Evolutionary conservation across 495 filamentous ascomycete species (phyloP).

Genomic region (Annulohypoxylon moriforme): DNA sequence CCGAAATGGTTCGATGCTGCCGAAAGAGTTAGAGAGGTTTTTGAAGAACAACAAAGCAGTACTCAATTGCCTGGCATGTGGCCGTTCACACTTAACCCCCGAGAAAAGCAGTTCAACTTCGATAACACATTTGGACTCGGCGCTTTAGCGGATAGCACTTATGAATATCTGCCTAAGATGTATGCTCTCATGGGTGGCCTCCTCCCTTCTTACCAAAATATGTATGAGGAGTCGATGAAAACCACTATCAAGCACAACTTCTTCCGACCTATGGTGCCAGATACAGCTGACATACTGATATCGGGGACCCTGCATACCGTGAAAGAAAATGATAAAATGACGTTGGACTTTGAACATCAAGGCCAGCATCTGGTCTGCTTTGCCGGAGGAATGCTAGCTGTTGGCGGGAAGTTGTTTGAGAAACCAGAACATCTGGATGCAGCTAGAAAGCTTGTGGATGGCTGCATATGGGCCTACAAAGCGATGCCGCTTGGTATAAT

Average conservation of each 20-base stretch:
- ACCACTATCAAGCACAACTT: conserved; percentile 72
- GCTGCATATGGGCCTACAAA: conserved; percentile 92
- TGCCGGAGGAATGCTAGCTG: conserved; percentile 88
- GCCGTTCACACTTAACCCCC: conserved; percentile 51
- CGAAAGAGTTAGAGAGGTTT: conserved; percentile 75
- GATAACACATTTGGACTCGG: conserved; percentile 73
- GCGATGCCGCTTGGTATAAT: conserved; percentile 84
- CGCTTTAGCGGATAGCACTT: conserved; percentile 83
- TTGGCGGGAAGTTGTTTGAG: conserved; percentile 82
- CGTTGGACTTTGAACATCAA: conserved; percentile 48
- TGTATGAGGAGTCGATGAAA: conserved; percentile 68
- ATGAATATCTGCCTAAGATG: conserved; percentile 89
- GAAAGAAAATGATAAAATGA: conserved; percentile 23
- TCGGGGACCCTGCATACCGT: conserved; percentile 55
- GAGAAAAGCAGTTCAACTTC: conserved; percentile 36
- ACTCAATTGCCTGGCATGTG: conserved; percentile 76
- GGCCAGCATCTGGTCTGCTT: conserved; percentile 75
- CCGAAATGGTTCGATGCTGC: conserved; percentile 87
- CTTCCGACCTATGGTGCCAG: conserved; percentile 72
- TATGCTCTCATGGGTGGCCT: conserved; percentile 58
- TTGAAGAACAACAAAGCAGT: conserved; percentile 72
- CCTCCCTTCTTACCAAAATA: conserved; percentile 53
- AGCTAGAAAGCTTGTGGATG: conserved; percentile 83
- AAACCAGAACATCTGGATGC: conserved; percentile 77
- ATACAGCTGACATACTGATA: conserved; percentile 75